phyloP scores from a whole-genome alignment of 805 yeast genomes.

The Cyberlindnera misumaiensis region DNA sequence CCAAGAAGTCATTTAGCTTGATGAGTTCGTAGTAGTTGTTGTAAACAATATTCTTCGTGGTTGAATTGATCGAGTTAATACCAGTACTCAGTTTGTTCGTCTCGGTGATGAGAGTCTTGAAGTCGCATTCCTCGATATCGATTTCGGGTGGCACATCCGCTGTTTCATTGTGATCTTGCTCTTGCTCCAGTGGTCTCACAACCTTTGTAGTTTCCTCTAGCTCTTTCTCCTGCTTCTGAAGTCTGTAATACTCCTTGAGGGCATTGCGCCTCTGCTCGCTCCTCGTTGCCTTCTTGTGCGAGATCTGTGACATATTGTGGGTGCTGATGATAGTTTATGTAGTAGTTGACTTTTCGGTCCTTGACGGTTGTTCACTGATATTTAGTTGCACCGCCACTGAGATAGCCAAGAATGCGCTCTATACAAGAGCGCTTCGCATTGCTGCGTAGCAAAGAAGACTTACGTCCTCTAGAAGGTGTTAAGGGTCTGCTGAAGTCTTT shows the following conservation, averaged over 20 bases:
- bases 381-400: background rate
- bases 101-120: constrained; percentile 27
- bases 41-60: constrained; percentile 64
- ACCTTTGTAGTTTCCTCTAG: constrained; percentile 4
- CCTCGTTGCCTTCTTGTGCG: constrained; percentile 18
- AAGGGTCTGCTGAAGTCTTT: too few species aligned
- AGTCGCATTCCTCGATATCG: constrained; percentile 23
- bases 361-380: background rate
- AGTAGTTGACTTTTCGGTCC: background rate
- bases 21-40: constrained; percentile 71
- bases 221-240: constrained; percentile 25
- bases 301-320: constrained; percentile 9
- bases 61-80: constrained; percentile 48
- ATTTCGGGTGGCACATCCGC: constrained; percentile 24
- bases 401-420: constrained; percentile 7
- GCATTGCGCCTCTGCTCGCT: constrained; percentile 31
- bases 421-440: constrained; percentile 2
- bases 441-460: background rate
- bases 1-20: constrained; percentile 53
- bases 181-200: constrained; percentile 1
- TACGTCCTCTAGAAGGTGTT: too few species aligned
- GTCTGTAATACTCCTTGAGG: constrained; percentile 35
- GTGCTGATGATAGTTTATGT: background rate
- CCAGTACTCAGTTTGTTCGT: constrained; percentile 37
- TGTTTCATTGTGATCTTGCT: constrained; percentile 19